Evolutionary conservation across 2,329 filamentous ascomycete genomes (phyloP), one percentile per base, ranked within the genome.

Genomic region (Juglanconis juglandina): DNA sequence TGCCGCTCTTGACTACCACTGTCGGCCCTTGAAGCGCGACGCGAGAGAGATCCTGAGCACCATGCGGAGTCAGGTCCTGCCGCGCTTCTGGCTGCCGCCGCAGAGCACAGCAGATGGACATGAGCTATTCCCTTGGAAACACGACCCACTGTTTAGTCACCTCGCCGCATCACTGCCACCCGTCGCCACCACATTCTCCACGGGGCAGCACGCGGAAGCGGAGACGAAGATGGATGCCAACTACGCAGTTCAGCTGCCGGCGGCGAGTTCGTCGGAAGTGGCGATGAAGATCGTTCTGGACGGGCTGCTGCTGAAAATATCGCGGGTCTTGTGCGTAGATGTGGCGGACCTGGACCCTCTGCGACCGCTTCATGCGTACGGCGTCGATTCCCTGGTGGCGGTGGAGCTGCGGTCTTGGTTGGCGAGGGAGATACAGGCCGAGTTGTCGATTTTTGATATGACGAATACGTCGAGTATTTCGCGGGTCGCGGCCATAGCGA

Each of bases 401-500:
- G 69, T 65, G 9, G 66, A 68, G 41, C 57, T 69, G 46, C 62
- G 66, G 14, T 58, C 66, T 3, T 68, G 67, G 68, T n/a, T 69
- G 30, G 47, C 64, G 24, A 69, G 65, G 56, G 66, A 66, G 37
- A 51, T 70, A n/a, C 61, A 64, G 39, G 65, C 65, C 2, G 66
- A 70, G 30, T 48, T 69, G 3, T 66, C 68, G 17, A 62, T 70
- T 11, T 68, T 70, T 54, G 67, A 69, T 39, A 68, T 69, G 37
- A 39, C 37, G 11, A 39, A 17, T 17, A 17, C 17, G 17, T 17
- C 17, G 17, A 17, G 17, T 17, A 17, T 17, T 17, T 17, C 17
- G 17, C 17, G 17, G 17, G 17, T 17, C 17, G 17, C 17, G 17
- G 17, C 17, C 17, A 17, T 17, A 17, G 17, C 17, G 17, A 17